Evolutionary conservation across 176 grass and related monocot species (phyloP).

Genomic region (Cenchrus americanus): DNA sequence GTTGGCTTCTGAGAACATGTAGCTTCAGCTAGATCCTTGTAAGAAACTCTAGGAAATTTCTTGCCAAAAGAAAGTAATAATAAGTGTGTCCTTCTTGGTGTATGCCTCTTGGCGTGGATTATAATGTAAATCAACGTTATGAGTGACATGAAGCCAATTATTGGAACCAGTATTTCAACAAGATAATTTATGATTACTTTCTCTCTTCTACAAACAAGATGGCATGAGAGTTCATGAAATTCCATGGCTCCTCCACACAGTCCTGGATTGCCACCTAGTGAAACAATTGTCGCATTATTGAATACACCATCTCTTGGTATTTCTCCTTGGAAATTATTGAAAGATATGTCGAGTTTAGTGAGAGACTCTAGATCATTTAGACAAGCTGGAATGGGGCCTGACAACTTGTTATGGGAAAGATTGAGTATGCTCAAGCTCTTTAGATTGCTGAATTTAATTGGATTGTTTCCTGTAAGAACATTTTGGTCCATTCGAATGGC

Average conservation of each 20-base stretch:
- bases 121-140: background rate
- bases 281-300: background rate
- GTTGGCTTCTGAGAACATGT: slow-evolving; percentile 47
- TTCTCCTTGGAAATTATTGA: background rate
- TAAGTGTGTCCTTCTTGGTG: background rate
- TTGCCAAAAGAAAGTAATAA: background rate
- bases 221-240: slow-evolving; percentile 32
- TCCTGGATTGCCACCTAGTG: rapidly evolving
- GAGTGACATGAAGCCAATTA: slow-evolving; percentile 6
- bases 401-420: slow-evolving; percentile 58
- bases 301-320: background rate
- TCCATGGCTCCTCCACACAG: slow-evolving; percentile 42
- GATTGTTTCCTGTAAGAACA: slow-evolving; percentile 40
- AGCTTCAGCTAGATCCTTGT: slow-evolving; percentile 39
- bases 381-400: slow-evolving; percentile 28
- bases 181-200: background rate
- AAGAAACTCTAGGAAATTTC: slow-evolving; percentile 32
- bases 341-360: slow-evolving; percentile 37
- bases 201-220: background rate
- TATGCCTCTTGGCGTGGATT: background rate
- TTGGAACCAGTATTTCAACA: background rate
- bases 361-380: background rate
- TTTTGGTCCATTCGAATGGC: slow-evolving; percentile 44
- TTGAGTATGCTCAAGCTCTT: slow-evolving; percentile 36
- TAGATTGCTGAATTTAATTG: background rate